These are phyloP conservation scores for Neurospora hispaniola DNA, from an alignment of 495 filamentous ascomycete genomes.

Conservation along the genomic window DNA sequence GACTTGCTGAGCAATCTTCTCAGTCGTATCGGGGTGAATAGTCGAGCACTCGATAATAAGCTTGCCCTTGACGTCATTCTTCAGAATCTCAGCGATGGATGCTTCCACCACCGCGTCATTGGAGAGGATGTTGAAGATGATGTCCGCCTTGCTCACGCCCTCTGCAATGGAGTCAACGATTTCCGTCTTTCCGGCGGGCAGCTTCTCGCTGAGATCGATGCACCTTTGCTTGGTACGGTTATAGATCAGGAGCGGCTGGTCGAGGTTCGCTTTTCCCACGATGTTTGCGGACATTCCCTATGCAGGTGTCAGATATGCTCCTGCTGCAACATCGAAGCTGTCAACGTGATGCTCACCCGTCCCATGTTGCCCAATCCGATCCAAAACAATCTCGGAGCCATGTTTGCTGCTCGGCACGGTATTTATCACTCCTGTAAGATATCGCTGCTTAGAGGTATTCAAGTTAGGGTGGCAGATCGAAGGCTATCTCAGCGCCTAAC, in stretches of 20 bases:
- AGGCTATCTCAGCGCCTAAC: background rate
- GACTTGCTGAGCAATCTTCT: conserved; percentile 46
- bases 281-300: conserved; percentile 85
- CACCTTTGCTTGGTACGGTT: conserved; percentile 63
- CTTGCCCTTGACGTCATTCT: conserved; percentile 51
- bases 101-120: conserved; percentile 62
- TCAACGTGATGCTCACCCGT: conserved; percentile 44
- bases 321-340: background rate
- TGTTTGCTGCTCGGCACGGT: conserved; percentile 13
- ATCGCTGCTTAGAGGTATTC: background rate
- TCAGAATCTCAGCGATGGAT: conserved; percentile 43
- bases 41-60: conserved; percentile 81
- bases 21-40: conserved; percentile 74
- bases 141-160: conserved; percentile 56
- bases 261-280: conserved; percentile 60
- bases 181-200: conserved; percentile 46
- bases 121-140: conserved; percentile 77
- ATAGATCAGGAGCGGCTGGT: conserved; percentile 60
- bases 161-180: conserved; percentile 52
- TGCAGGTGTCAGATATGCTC: background rate
- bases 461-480: background rate
- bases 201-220: conserved; percentile 40
- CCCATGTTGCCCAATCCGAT: conserved; percentile 91
- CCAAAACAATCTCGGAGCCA: conserved; percentile 63
- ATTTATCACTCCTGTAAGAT: background rate